A percentile compares a stretch with the other conserved stretches of the same genome.
phyloP scores from a whole-genome alignment of 1,284 basidiomycete species.

The Moesziomyces globuligerus region DNA sequence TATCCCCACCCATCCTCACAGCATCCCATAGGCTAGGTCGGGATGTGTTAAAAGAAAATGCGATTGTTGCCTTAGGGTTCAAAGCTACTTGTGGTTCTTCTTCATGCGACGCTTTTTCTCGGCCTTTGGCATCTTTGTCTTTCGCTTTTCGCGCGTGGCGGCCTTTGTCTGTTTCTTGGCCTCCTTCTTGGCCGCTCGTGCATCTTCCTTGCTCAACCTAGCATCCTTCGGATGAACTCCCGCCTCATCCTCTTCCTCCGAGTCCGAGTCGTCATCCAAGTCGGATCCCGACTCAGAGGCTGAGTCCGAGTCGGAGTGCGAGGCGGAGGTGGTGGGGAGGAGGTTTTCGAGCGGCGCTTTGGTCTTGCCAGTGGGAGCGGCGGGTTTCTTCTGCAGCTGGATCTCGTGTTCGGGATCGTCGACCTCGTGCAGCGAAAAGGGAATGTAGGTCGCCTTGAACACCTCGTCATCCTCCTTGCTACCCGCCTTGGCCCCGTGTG shows the following conservation, averaged over 20 bases:
- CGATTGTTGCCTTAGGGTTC: not conserved
- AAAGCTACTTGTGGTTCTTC: slow-evolving; percentile 50
- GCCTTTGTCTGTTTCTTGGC: slow-evolving; percentile 57
- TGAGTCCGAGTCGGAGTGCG: not conserved
- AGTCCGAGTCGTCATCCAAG: slow-evolving; percentile 10
- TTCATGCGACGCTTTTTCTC: slow-evolving; percentile 62
- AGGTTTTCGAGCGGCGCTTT: slow-evolving; percentile 5
- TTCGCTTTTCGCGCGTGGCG: slow-evolving; percentile 59
- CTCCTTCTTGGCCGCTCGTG: slow-evolving; percentile 42
- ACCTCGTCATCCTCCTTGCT: slow-evolving; percentile 51
- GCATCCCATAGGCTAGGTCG: not conserved
- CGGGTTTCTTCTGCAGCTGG: slow-evolving; percentile 23
- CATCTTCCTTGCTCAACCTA: slow-evolving; percentile 42
- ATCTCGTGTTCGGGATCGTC: slow-evolving; percentile 64
- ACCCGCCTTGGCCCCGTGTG: not conserved
- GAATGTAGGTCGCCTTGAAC: slow-evolving; percentile 62
- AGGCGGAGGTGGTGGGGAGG: not conserved
- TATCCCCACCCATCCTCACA: not conserved
- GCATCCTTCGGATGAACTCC: slow-evolving; percentile 31
- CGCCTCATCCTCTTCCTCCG: slow-evolving; percentile 8
- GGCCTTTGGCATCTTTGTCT: slow-evolving; percentile 65
- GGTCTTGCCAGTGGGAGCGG: not conserved
- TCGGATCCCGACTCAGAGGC: slow-evolving; percentile 5
- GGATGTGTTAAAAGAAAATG: no score
- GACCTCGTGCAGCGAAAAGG: slow-evolving; percentile 63